Percentiles rank a stretch among this genome's conserved stretches.
phyloP scores from a whole-genome alignment of 305 asterid species.

The Solanum hybrid region DNA sequence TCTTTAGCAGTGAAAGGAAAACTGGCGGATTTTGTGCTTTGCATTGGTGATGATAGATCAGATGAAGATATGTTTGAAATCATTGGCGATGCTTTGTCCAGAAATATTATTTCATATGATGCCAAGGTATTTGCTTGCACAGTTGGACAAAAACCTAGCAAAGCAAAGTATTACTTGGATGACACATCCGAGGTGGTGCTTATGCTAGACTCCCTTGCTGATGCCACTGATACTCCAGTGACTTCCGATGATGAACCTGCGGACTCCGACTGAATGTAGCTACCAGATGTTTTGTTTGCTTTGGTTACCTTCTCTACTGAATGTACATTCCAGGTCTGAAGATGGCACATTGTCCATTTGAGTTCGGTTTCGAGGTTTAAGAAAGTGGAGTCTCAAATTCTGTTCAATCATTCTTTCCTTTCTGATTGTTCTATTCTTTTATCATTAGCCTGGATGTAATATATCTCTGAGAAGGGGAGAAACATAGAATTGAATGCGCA shows the following conservation, averaged over 20 bases:
- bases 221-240: slow-evolving; percentile 62
- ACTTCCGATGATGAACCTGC: slow-evolving; percentile 64
- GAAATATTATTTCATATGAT: slow-evolving; percentile 47
- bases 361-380: slow-evolving; percentile 34
- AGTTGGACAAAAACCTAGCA: slow-evolving; percentile 93
- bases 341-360: slow-evolving; percentile 23
- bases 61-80: slow-evolving; percentile 92
- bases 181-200: slow-evolving; percentile 69
- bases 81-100: slow-evolving; percentile 56
- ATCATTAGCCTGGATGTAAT: slow-evolving; percentile 22
- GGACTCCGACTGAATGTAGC: slow-evolving; percentile 29
- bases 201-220: slow-evolving; percentile 87
- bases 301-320: slow-evolving; percentile 23
- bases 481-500: slow-evolving; percentile 18
- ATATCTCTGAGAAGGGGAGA: not conserved
- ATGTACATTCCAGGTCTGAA: slow-evolving; percentile 20
- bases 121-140: slow-evolving; percentile 85
- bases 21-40: slow-evolving; percentile 73
- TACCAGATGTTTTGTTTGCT: slow-evolving; percentile 21
- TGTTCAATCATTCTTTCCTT: slow-evolving; percentile 9
- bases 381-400: slow-evolving; percentile 24
- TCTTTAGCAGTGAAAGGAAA: slow-evolving; percentile 56
- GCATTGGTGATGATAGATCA: slow-evolving; percentile 92
- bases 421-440: slow-evolving; percentile 25
- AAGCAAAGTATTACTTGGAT: slow-evolving; percentile 87